Base-by-base conservation (phyloP, 768 basidiomycete species). In the Lanmaoa pseudosensibilis region DNA sequence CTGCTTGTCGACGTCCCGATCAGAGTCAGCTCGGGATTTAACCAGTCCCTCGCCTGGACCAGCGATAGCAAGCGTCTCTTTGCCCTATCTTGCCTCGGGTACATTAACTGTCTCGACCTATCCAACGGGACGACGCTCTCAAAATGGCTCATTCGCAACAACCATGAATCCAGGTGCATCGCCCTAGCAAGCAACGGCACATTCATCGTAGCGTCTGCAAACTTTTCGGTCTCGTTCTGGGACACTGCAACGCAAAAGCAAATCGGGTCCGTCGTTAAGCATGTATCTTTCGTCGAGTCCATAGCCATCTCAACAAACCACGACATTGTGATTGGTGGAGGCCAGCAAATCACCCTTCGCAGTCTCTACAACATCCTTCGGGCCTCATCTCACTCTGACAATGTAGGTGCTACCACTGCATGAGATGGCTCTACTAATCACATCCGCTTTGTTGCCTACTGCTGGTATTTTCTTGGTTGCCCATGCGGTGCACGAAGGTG, bases 301-400 rank as follows among this genome's bases (percentile, higher is more conserved):
- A 52, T 61, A 19, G 49, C 49, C 5, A 55, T 59, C 13, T 61
- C 57, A 6, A 18, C 21, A 44, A 47, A 55, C 23, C 54, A 45
- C 5, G 49, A 54, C 33, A 34, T 63, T 6, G 47, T 41, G 16
- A 19, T 50, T n/a, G n/a, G n/a, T n/a, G n/a, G n/a, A n/a, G n/a
- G n/a, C n/a, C n/a, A n/a, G n/a, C n/a, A n/a, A n/a, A 56, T 63
- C n/a, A 50, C 46, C n/a, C 15, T 59, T 16, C 27, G 40, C 16
- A 50, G 16, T 30, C 51, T 63, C 4, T 21, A 1, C 1, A 49
- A 52, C 12, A 19, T 54, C 12, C 16, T 63, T 37, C 52, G n/a
- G n/a, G n/a, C 54, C 3, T 34, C 57, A 3, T 21, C 12, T 5
- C 56, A 60, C 48, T 32, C 19, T 18, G 23, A 40, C 18, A 19